Evolutionary conservation across 306 rosid species (phyloP), one percentile per base, ranked within the genome.

Genomic region (Inga laurina): DNA sequence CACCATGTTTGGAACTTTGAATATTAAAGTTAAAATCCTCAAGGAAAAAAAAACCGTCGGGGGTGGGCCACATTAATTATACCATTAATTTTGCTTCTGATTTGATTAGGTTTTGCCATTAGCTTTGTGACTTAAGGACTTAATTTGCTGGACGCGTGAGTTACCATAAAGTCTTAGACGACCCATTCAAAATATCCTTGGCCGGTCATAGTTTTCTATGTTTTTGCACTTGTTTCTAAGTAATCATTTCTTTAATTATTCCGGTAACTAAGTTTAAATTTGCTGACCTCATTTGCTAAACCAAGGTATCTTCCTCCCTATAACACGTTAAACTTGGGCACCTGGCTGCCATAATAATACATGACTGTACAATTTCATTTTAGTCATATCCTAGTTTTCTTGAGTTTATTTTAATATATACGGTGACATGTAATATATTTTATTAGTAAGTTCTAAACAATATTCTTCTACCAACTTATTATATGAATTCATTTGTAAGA

Each of bases 81-180:
- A 30, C 78, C 46, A 51, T 45, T 37, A 74, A 74, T 74, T 32
- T 10, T 74, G 78, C 16, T 32, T 5, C 27, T 49, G 34, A 49
- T 74, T 46, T 13, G 18, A 30, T 24, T 12, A 22, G 12, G 7
- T 15, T 39, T 41, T 71, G 16, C 0, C 21, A 43, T 43, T 72
- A 4, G 19, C 43, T 72, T 39, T n/a, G 59, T 12, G 59, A 72
- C 48, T 44, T 57, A 2, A 57, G 35, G 32, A n/a, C 6, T 46
- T 46, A 46, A 16, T 61, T 24, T 1, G 67, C 18, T 45, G 51
- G 62, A 61, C 80, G 72, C 81, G 83, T 84, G 79, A 73, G 65
- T 57, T 51, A 2, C 72, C 0, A 16, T 37, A 41, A 8, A 34
- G 67, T 35, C 11, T 35, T 3, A 48, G 18, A 18, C 46, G 75